Evolutionary conservation across 352 stramenopile genomes (phyloP).

Genomic region (Phytophthora fragariae): DNA sequence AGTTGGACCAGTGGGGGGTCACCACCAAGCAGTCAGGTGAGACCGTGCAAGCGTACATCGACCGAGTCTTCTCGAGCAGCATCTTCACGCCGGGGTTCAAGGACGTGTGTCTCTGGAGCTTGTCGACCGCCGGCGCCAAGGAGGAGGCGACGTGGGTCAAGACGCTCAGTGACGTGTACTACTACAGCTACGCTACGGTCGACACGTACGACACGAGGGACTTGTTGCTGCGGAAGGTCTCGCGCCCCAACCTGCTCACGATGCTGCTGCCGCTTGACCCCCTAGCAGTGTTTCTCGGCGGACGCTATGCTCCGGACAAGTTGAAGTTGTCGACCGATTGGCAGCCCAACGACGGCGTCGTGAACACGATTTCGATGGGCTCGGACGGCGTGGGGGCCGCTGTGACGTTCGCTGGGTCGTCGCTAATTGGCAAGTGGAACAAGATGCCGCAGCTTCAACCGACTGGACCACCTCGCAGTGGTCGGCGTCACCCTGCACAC

Average conservation of each 20-base stretch:
- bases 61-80: constrained; percentile 47
- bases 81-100: constrained; percentile 55
- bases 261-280: constrained; percentile 54
- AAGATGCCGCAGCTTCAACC: constrained; percentile 53
- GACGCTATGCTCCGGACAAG: constrained; percentile 42
- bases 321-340: constrained; percentile 44
- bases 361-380: constrained; percentile 56
- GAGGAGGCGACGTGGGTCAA: constrained; percentile 63
- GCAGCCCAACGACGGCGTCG: constrained; percentile 59
- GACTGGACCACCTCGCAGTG: constrained; percentile 57
- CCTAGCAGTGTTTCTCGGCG: constrained; percentile 44
- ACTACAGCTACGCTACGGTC: constrained; percentile 61
- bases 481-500: constrained; percentile 54
- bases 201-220: constrained; percentile 49
- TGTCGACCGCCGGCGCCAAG: constrained; percentile 52
- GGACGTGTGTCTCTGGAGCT: constrained; percentile 55
- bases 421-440: constrained; percentile 60
- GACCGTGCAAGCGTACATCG: constrained; percentile 42
- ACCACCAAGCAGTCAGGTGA: constrained; percentile 38
- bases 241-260: constrained; percentile 54
- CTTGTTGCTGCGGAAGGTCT: constrained; percentile 47
- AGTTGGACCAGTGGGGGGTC: constrained; percentile 61
- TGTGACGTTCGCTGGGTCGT: constrained; percentile 39
- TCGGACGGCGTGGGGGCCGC: constrained; percentile 38
- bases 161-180: constrained; percentile 63